phyloP scores from a whole-genome alignment of 2,329 filamentous ascomycete species.

The Herpotrichia juniperi region DNA sequence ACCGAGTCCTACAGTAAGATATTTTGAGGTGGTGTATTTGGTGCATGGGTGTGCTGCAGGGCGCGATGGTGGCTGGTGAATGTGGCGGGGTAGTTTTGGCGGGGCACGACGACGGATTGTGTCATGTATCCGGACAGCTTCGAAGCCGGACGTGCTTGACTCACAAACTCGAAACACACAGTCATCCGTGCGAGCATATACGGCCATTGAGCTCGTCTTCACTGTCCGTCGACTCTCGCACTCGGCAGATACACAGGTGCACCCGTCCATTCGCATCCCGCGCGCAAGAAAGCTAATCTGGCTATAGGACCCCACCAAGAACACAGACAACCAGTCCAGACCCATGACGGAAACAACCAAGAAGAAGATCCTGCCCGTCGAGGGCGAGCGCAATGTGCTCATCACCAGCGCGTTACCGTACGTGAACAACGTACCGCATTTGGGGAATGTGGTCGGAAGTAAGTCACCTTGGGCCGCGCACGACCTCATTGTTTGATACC shows the following conservation, averaged over 20 bases:
- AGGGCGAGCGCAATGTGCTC: constrained; percentile 79
- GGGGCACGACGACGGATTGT: constrained; percentile 2
- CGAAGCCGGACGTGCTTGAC: not conserved
- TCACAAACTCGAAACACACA: not conserved
- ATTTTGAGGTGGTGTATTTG: no score
- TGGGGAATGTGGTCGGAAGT: constrained; percentile 52
- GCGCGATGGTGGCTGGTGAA: constrained; percentile 1
- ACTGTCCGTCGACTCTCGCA: not conserved
- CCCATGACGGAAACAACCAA: constrained; percentile 9
- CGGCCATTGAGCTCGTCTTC: not conserved
- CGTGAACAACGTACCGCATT: constrained; percentile 64
- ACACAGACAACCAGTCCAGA: not conserved
- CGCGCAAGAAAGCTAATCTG: not conserved
- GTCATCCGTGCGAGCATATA: not conserved
- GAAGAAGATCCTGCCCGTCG: constrained; percentile 54
- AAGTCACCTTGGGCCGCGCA: not conserved
- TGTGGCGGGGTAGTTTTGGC: constrained; percentile 6
- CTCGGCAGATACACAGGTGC: not conserved
- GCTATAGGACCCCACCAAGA: not conserved
- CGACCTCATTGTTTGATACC: not conserved
- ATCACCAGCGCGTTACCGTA: constrained; percentile 93
- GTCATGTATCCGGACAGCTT: constrained; percentile 3
- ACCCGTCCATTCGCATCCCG: not conserved
- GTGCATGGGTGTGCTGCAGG: not conserved
- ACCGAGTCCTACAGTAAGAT: no score